phyloP scores from a whole-genome alignment of 257 asterid species.

The Ehretia macrophylla region DNA sequence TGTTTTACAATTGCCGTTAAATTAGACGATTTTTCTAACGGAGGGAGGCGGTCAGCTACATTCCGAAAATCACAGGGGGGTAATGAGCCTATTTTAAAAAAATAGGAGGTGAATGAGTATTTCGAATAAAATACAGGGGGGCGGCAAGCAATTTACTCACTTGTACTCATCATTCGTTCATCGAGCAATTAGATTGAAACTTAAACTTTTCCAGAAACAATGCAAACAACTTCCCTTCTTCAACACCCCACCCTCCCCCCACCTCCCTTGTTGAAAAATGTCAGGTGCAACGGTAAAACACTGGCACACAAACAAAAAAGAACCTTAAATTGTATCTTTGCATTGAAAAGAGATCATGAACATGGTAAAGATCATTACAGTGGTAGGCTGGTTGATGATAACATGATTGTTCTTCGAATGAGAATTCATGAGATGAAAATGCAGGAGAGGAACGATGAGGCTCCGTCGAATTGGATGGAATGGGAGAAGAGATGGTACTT shows the following conservation, averaged over 20 bases:
- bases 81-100: too few species aligned
- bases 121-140: too few species aligned
- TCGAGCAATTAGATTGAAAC: too few species aligned
- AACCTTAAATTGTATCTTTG: not conserved
- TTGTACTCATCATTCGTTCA: too few species aligned
- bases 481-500: conserved; percentile 8
- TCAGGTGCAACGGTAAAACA: not conserved
- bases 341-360: not conserved
- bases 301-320: not conserved
- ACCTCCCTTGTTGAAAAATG: not conserved
- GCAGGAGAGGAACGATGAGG: conserved; percentile 7
- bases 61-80: too few species aligned
- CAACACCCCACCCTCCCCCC: not conserved
- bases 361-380: not conserved
- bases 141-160: too few species aligned
- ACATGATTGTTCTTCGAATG: conserved; percentile 15
- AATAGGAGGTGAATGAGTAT: too few species aligned
- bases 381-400: conserved; percentile 1
- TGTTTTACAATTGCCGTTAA: too few species aligned
- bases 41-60: too few species aligned
- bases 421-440: conserved; percentile 19
- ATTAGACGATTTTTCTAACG: too few species aligned
- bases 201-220: too few species aligned
- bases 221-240: not conserved
- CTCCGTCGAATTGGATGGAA: conserved; percentile 12